Percentiles rank a stretch among this genome's conserved stretches.
phyloP scores from a whole-genome alignment of 2,329 filamentous ascomycete species.

The Chaetomium olivaceum region DNA sequence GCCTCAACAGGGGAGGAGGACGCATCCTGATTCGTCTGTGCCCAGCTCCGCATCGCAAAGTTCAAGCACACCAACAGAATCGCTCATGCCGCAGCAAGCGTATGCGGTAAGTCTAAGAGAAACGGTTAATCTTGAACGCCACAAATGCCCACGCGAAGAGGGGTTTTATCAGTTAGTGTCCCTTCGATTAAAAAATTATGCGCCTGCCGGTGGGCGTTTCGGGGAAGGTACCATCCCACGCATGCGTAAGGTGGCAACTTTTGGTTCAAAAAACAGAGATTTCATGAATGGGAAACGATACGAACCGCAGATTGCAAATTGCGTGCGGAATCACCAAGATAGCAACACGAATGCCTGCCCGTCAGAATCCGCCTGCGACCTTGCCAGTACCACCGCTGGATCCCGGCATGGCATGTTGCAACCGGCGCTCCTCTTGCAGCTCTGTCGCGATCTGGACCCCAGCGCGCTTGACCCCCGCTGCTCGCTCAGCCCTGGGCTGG shows the following conservation, averaged over 20 bases:
- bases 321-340: not conserved
- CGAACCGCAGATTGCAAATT: conserved; percentile 3
- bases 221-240: conserved; percentile 5
- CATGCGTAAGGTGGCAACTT: not conserved
- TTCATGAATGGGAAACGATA: conserved; percentile 2
- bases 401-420: conserved; percentile 14
- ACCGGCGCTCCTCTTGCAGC: conserved; percentile 12
- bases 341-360: not conserved
- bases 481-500: conserved; percentile 13
- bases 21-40: conserved; percentile 1
- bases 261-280: conserved; percentile 3
- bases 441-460: conserved; percentile 16
- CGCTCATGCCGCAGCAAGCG: conserved; percentile 8
- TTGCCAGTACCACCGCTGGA: not conserved
- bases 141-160: not conserved
- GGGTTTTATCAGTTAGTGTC: not conserved
- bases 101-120: conserved; percentile 15
- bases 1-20: not conserved
- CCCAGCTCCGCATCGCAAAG: not conserved
- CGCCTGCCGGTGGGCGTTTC: conserved; percentile 17
- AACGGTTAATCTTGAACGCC: conserved; percentile 9
- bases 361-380: conserved; percentile 10
- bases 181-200: conserved; percentile 1
- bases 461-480: not conserved
- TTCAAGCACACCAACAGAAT: conserved; percentile 6